phyloP scores from a whole-genome alignment of 257 asterid genomes.

The Jacaranda mimosifolia region DNA sequence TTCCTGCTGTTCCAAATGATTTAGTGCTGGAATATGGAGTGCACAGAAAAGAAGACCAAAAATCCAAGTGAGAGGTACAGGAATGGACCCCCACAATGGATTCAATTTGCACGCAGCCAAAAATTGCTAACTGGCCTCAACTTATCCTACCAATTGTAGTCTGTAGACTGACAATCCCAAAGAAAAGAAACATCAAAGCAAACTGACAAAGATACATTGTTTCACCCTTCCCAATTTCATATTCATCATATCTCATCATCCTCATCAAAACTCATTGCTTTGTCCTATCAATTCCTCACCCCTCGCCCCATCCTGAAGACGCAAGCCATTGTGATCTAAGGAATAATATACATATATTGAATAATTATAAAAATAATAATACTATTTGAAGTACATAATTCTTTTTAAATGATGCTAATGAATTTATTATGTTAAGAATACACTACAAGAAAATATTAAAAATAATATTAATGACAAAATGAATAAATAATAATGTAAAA shows the following conservation, averaged over 20 bases:
- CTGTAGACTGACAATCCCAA: constrained; percentile 30
- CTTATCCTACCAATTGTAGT: constrained; percentile 12
- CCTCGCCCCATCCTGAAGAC: neutral
- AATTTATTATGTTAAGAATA: too few relatives aligned
- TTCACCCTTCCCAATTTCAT: constrained; percentile 33
- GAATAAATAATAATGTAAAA: too few relatives aligned
- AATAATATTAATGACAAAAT: too few relatives aligned
- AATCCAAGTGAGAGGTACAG: neutral
- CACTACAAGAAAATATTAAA: too few relatives aligned
- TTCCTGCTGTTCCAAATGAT: too few relatives aligned
- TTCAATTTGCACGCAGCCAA: neutral
- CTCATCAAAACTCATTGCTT: constrained; percentile 8
- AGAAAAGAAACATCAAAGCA: constrained; percentile 29
- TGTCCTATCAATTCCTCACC: constrained; percentile 28
- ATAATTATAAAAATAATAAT: too few relatives aligned
- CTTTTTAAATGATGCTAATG: too few relatives aligned
- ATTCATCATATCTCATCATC: neutral
- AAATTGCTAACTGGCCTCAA: constrained; percentile 34
- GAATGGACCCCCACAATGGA: neutral
- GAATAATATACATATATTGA: neutral
- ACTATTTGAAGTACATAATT: too few relatives aligned
- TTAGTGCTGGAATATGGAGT: neutral
- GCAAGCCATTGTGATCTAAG: neutral
- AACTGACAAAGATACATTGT: constrained; percentile 33
- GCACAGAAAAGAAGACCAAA: neutral